Base-by-base conservation (phyloP, 2,329 filamentous ascomycete genomes). In the Colletotrichum horii region DNA sequence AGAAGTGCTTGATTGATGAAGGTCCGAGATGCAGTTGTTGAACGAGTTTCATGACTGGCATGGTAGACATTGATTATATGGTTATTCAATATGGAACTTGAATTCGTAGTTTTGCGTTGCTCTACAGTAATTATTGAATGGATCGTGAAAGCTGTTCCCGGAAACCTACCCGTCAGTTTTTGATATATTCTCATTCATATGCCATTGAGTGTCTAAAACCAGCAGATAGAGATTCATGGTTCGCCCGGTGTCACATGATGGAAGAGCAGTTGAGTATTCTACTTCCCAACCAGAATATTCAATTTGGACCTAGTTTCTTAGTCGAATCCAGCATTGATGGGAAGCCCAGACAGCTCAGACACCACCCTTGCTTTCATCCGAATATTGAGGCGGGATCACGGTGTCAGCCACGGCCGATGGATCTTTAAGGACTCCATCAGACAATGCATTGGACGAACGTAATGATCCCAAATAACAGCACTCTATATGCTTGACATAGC, bases 401-500 rank as follows among this genome's bases (percentile, higher is more conserved):
- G 43, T 22, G 43, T 8, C 43, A 52, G n/a, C 43, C 43, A 22
- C 43, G n/a, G 43, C n/a, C 14, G 43, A 52, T 52, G 43, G n/a
- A 52, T 52, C 43, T 52, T 22, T 11, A 52, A 52, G 43, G 2
- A 52, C 11, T 52, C 43, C 11, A 52, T 52, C 43, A 22, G 43
- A 52, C 12, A 52, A 22, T 12, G 43, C 43, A 52, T 52, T 52
- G 43, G 43, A 52, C 12, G 43, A 52, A 22, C 43, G 14, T 6
- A 22, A 1, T 52, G n/a, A 14, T 12, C n/a, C 12, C n/a, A 52
- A 0, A 0, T 19, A 52, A 52, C n/a, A 22, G n/a, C 14, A 48
- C 0, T 22, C 11, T 14, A 8, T 30, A 0, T 0, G 55, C 24
- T 58, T 4, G 24, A 14, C 1, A 14, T 11, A 0, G n/a, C 43